These are phyloP conservation scores for Pythium dissotocum DNA, from an alignment of 352 stramenopile genomes.

Conservation along the genomic window DNA sequence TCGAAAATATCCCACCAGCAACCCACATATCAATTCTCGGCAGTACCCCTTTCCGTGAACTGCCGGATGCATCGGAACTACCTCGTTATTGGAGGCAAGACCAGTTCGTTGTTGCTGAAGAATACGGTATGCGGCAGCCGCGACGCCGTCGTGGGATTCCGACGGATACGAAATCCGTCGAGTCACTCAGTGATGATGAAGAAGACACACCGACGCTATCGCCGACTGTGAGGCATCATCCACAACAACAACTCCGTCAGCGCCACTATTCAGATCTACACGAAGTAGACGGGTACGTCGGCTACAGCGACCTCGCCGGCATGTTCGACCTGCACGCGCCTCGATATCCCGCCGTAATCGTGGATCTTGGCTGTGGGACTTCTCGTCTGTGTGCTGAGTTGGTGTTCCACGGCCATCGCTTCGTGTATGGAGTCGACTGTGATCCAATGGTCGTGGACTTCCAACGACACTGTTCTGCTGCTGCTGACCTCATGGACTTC, in stretches of 20 bases:
- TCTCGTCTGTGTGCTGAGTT: slow-evolving; percentile 35
- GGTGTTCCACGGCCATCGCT: slow-evolving; percentile 29
- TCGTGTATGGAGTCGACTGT: slow-evolving; percentile 30
- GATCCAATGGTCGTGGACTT: slow-evolving; percentile 20
- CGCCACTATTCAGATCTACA: not conserved
- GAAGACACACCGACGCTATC: not conserved
- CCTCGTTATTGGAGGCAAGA: not conserved
- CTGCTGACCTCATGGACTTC: slow-evolving; percentile 16
- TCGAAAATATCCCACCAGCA: slow-evolving; percentile 12
- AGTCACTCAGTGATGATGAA: slow-evolving; percentile 2
- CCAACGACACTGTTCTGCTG: slow-evolving; percentile 18
- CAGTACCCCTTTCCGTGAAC: not conserved
- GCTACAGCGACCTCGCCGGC: slow-evolving; percentile 33
- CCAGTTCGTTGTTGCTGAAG: slow-evolving; percentile 1
- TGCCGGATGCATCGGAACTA: not conserved
- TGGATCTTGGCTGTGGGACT: slow-evolving; percentile 38
- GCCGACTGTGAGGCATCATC: not conserved
- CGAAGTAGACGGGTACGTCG: slow-evolving; percentile 17
- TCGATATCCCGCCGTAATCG: slow-evolving; percentile 9
- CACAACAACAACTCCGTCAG: not conserved
- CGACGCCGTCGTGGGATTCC: not conserved
- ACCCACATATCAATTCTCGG: not conserved
- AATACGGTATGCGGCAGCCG: not conserved
- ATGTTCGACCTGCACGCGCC: slow-evolving; percentile 21
- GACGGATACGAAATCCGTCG: not conserved